Evolutionary conservation across 345 rosid genomes (phyloP), one percentile per base, ranked within the genome.

Genomic region (Noccaea bulbosa): DNA sequence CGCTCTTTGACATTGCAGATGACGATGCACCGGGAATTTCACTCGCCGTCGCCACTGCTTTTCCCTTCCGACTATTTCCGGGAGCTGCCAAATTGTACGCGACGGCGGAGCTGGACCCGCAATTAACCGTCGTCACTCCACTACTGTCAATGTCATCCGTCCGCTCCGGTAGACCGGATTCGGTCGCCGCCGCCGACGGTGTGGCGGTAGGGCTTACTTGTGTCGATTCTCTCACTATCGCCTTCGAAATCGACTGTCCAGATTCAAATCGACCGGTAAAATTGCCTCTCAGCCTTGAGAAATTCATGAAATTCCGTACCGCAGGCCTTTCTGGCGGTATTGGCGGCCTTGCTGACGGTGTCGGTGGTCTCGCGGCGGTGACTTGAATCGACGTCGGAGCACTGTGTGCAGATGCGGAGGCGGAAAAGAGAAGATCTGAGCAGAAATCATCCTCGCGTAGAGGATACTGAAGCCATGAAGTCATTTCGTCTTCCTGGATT

Each of bases 401-500:
- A 37, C 72, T 50, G 16, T 92, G 80, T 6, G 81, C 5, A 51
- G 59, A 1, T 8, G 53, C 16, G 7, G 58, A 12, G 12, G 53
- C 4, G 10, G 74, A 49, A 76, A 85, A 73, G 79, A 88, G 82
- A 78, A 93, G 81, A 77, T 93, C 91, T 8, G 82, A 66, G 66
- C 80, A 85, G 69, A 87, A 85, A 67, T 80, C 72, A 37, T 81
- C 53, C 5, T 84, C 82, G 24, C 70, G 51, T 59, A 85, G 85
- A 50, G 95, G 97, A 72, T 75, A 80, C 41, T 86, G 92, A 65
- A 88, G 94, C 98, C 98, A 91, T 3, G 94, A 83, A n/a, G 89
- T 70, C 96, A 91, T 88, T 75, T 93, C 98, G 48, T 87, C 96
- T 74, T 93, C 98, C 32, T 91, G 96, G 64, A 88, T 86, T 63